Base-by-base conservation (phyloP, 495 filamentous ascomycete species). In the Amniculicola lignicola region DNA sequence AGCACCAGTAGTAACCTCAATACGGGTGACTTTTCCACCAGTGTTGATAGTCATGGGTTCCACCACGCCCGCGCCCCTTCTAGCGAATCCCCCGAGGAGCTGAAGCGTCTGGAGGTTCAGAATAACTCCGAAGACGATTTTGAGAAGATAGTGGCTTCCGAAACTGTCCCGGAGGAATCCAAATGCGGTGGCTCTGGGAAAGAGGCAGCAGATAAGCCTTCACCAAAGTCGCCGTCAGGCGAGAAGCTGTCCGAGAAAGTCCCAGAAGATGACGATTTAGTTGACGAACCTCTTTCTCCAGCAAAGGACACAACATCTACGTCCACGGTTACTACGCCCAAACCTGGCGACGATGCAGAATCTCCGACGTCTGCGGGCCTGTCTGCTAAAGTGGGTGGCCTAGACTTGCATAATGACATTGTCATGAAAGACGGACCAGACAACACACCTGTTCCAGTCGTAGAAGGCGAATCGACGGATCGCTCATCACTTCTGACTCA, bases 41-140 rank as follows among this genome's bases (percentile, higher is more conserved):
- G 67, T 27, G 70, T 74, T 2, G 71, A 74, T 44, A 68, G 64
- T 33, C 65, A 67, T 31, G 71, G 70, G 0, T 74, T 72, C 52
- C 78, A 79, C 46, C 70, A 73, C 61, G 69, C 72, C 2, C 50
- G 62, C 70, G 75, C 39, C 65, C 70, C 70, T 2, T 71, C 60
- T 4, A 66, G 63, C 39, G 71, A 69, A 42, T 74, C 78, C 1
- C 70, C 72, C 5, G 72, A 79, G 56, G 75, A 77, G 60, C 63
- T 66, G 27, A 69, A 67, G 33, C 57, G 57, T 40, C 77, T 85
- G 21, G 90, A 88, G 57, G 79, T 89, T 2, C 83, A 85, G 28
- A 93, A 89, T 60, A 82, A 77, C 15, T 83, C 82, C 10, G 93
- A 96, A 50, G 91, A 96, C 49, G 90, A 88, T 0, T 98, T 96